Base-by-base conservation (phyloP, 345 rosid genomes). In the Geranium brycei region DNA sequence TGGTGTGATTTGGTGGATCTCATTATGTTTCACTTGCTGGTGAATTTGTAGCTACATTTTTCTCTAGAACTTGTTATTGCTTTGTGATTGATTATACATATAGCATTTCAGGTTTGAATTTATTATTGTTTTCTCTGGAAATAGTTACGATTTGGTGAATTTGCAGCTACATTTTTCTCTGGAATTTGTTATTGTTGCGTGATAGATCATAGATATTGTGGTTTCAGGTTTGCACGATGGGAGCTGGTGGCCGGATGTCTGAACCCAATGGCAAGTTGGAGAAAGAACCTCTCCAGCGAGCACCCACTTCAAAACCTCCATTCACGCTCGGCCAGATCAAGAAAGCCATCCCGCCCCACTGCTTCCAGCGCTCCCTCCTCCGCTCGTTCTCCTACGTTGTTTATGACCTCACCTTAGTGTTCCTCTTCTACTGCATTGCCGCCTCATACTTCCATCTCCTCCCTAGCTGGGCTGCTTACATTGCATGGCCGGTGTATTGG, bases 401-500 rank as follows among this genome's bases (percentile, higher is more conserved):
- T 58, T 73, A 35, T 5, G 91, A 85, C 78, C 76, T 79, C 19
- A 31, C 71, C 70, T 30, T 81, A 8, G 73, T 60, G 63, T 63
- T 19, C 57, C 19, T 78, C 70, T 70, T 86, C 76, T 77, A 68
- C 74, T 67, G 68, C 74, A 47, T 72, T n/a, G 85, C 88, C 47
- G 53, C 76, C 60, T 69, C 72, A 16, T 81, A 60, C 69, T 56
- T 86, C 63, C 77, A 67, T 65, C 70, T 53, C 75, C 81, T 83
- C 56, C 80, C 83, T 0, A 11, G 56, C 38, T 72, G 83, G 0
- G 69, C 78, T 58, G 4, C 77, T 58, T 76, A 66, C 60, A 2
- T 78, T 3, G 88, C 85, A 4, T 86, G 91, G 91, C 83, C 83
- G 0, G 13, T 76, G 23, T 86, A 81, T 70, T 83, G 91, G 88